Base-by-base conservation (phyloP, 148 eudicot genomes). In the Dianthus caryophyllus region DNA sequence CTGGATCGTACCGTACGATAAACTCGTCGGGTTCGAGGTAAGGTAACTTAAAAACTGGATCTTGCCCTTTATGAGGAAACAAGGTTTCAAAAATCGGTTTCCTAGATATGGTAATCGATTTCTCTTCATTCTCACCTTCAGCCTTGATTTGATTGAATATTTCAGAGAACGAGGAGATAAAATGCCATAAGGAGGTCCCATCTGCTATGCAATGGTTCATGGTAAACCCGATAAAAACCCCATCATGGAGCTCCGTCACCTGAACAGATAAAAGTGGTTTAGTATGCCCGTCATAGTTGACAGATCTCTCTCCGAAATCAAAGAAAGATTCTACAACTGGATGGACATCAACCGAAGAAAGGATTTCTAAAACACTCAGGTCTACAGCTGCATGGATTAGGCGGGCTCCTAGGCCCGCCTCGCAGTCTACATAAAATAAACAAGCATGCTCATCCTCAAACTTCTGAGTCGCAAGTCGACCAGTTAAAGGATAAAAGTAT, bases 221-320 rank as follows among this genome's bases (percentile, higher is more conserved):
- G 31, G 65, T 69, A 18, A 59, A 69, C 55, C 72, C 72, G 8
- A 69, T 69, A 2, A 69, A 69, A 17, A 69, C 20, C 14, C 72
- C 72, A 21, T 69, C 72, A 6, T 30, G 0, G 5, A 69, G 57
- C 53, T 69, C 72, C 46, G 72, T 69, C 29, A 69, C 72, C 26
- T 84, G 92, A 0, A 84, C 79, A 11, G 85, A 80, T 13, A 81
- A 16, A 52, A 84, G 61, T 0, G 92, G 82, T 16, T 52, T 66
- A 44, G 33, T 67, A 62, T 78, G 79, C 9, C 88, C 87, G 5
- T 71, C 82, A 57, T 65, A 72, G 65, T 79, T 82, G 0, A 82
- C 69, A 0, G 61, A 60, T 7, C 47, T 16, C 17, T 77, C 72
- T 3, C 74, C 74, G 0, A 64, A 66, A 1, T 70, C 61, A 58